Evolutionary conservation across 2,329 filamentous ascomycete genomes (phyloP).

Genomic region (Aspergillus uvarum): DNA sequence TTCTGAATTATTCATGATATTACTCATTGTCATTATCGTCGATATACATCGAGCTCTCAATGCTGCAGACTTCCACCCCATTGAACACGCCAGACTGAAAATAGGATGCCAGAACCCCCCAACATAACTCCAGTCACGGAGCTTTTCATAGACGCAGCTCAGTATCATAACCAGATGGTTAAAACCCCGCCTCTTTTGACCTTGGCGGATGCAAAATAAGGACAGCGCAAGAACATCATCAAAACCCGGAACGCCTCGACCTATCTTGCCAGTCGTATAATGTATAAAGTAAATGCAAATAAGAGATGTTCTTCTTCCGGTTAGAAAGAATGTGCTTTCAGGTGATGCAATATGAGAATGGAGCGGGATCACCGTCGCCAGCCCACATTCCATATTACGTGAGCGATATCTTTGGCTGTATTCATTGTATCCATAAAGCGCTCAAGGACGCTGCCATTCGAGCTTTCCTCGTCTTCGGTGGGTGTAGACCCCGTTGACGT

Average conservation of each 20-base stretch:
- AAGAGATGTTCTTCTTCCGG: background rate
- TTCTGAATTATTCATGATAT: background rate
- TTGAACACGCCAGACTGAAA: background rate
- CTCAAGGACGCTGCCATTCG: constrained; percentile 67
- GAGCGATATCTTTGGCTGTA: constrained; percentile 63
- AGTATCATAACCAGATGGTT: background rate
- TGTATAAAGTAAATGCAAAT: constrained; percentile 5
- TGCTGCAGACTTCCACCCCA: background rate
- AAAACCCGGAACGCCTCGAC: constrained; percentile 1
- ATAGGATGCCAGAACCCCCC: background rate
- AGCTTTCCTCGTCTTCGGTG: constrained; percentile 69
- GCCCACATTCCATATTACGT: constrained; percentile 67
- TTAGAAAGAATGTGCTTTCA: background rate
- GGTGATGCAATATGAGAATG: background rate
- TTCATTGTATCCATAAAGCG: constrained; percentile 77
- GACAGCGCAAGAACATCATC: background rate
- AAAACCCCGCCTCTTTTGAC: background rate
- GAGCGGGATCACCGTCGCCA: constrained; percentile 52
- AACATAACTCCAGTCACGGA: background rate
- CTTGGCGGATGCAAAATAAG: background rate
- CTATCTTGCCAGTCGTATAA: background rate
- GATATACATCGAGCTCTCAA: background rate
- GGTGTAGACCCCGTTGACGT: constrained; percentile 87
- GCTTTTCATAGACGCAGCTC: background rate
- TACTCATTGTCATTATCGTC: background rate